Evolutionary conservation across 768 basidiomycete species (phyloP).

Genomic region (Naganishia vaughanmartiniae): DNA sequence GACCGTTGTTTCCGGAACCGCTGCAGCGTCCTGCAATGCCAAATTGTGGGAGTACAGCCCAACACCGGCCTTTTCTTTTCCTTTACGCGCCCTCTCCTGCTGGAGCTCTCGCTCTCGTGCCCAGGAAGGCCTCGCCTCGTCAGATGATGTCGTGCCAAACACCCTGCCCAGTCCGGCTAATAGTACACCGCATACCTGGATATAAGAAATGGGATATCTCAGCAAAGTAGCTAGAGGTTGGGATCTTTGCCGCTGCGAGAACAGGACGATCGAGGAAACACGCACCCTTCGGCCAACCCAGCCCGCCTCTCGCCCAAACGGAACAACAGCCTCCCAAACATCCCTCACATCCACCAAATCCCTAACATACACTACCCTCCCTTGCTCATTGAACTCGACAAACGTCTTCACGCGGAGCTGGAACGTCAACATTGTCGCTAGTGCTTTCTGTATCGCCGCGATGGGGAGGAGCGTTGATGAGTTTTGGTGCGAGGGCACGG

Average conservation of each 20-base stretch:
- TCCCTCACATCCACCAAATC: slow-evolving; percentile 34
- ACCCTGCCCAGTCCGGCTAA: slow-evolving; percentile 17
- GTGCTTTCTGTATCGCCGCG: background rate
- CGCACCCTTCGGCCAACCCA: slow-evolving; percentile 29
- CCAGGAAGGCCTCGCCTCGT: background rate
- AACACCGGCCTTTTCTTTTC: too few species aligned
- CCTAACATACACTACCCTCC: slow-evolving; percentile 30
- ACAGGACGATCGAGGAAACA: too few species aligned
- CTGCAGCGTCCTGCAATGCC: slow-evolving; percentile 15
- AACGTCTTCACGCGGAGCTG: slow-evolving; percentile 26
- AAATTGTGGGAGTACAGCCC: background rate
- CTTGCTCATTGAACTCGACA: slow-evolving; percentile 32
- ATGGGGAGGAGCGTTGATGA: background rate
- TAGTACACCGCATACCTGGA: background rate
- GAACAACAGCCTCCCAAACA: slow-evolving; percentile 27
- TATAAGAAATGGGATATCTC: too few species aligned
- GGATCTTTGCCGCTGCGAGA: too few species aligned
- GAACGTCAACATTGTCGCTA: slow-evolving; percentile 21
- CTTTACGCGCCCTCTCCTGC: background rate
- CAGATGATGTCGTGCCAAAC: background rate
- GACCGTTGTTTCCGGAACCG: background rate
- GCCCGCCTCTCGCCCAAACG: slow-evolving; percentile 27
- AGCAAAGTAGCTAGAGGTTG: too few species aligned
- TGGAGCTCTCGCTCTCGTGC: background rate
- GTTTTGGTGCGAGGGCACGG: too few species aligned